Conservation (phyloP, 768 basidiomycete species). For the Rhizopogon roseolus region DNA sequence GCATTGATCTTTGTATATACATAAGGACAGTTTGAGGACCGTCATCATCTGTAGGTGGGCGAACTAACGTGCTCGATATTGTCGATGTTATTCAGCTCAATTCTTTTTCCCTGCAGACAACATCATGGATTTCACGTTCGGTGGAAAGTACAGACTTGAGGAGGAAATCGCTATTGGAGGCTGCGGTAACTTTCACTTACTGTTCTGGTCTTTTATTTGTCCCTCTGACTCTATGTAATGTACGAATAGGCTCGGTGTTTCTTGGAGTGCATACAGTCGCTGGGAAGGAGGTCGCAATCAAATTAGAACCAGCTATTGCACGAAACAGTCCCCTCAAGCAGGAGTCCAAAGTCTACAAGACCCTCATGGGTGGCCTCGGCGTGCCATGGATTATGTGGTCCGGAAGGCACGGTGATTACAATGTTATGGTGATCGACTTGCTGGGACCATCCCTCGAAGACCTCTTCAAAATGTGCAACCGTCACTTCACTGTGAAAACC, state of each 20-base stretch:
- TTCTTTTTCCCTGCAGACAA: not conserved
- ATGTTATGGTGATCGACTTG: conserved; percentile 97
- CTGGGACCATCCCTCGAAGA: conserved; percentile 88
- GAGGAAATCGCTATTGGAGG: conserved; percentile 80
- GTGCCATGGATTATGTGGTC: conserved; percentile 93
- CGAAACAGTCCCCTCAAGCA: conserved; percentile 70
- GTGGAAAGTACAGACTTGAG: conserved; percentile 73
- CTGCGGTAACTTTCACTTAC: conserved; percentile 44
- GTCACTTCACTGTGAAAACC: conserved; percentile 91
- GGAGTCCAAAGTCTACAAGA: conserved; percentile 90
- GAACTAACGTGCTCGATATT: not conserved
- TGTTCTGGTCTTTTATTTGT: not conserved
- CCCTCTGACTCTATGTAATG: conserved; percentile 9
- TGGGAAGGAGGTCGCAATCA: conserved; percentile 82
- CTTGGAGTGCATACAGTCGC: conserved; percentile 76
- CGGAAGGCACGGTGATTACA: conserved; percentile 88
- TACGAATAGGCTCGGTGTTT: conserved; percentile 63
- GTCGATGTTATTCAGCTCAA: not conserved
- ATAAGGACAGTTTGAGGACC: not conserved
- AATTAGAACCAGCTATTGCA: conserved; percentile 63
- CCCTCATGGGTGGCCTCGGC: conserved; percentile 82
- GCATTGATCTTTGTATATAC: not conserved
- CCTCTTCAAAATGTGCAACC: conserved; percentile 85
- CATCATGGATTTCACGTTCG: conserved; percentile 44
- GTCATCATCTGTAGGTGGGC: not conserved